Evolutionary conservation across 495 filamentous ascomycete species (phyloP).

Genomic region (Xylaria grammica): DNA sequence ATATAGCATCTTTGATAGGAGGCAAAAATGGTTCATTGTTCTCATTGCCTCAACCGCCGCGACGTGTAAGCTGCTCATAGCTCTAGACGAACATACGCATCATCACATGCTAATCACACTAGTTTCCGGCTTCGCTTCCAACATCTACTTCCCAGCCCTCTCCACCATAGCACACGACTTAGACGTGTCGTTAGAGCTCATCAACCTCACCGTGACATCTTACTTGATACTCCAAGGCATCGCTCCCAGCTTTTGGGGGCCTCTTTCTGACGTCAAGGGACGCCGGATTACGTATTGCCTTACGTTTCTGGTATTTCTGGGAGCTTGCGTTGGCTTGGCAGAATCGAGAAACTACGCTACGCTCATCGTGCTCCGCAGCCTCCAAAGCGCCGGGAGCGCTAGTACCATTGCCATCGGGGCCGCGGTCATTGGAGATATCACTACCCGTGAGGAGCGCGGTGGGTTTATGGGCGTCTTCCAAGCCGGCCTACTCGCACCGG

Average conservation of each 20-base stretch:
- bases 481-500: conserved; percentile 51
- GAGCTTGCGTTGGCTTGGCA: conserved; percentile 54
- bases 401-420: conserved; percentile 60
- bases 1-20: conserved; percentile 53
- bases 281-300: conserved; percentile 51
- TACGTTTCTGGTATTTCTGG: conserved; percentile 54
- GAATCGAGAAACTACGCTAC: conserved; percentile 50
- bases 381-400: conserved; percentile 57
- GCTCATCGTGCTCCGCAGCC: conserved; percentile 50
- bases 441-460: conserved; percentile 56
- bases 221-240: conserved; percentile 59
- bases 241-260: conserved; percentile 57
- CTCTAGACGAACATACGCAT: not conserved
- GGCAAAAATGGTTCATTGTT: conserved; percentile 53
- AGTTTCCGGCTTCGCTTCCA: conserved; percentile 58
- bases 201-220: conserved; percentile 57
- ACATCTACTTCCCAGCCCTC: conserved; percentile 60
- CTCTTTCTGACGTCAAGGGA: conserved; percentile 53
- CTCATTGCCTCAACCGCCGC: conserved; percentile 52
- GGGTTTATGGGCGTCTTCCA: conserved; percentile 61
- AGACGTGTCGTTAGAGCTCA: conserved; percentile 45
- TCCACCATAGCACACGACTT: conserved; percentile 51
- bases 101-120: conserved; percentile 5
- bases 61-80: conserved; percentile 41
- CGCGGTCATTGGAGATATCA: conserved; percentile 62